Conservation (phyloP, 2,329 filamentous ascomycete species). For the Emergomyces orientalis region DNA sequence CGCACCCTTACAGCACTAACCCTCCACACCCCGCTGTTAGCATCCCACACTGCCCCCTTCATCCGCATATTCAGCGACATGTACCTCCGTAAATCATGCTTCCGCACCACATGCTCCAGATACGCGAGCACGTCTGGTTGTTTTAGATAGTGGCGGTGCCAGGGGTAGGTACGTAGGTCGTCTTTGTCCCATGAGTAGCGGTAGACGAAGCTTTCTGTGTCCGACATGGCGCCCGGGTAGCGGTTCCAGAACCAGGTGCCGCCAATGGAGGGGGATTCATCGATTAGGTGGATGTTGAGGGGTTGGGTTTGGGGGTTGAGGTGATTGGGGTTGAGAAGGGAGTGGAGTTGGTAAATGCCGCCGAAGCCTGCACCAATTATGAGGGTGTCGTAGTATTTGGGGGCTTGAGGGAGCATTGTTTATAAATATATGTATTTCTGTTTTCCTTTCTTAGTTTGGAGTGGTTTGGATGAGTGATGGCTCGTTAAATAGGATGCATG, state of each 20-base stretch:
- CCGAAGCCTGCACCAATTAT: not conserved
- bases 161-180: not conserved
- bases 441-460: too few species aligned
- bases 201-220: conserved; percentile 2
- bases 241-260: not conserved
- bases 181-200: not conserved
- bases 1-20: not conserved
- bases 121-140: not conserved
- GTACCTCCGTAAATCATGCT: not conserved
- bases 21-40: not conserved
- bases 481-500: too few species aligned
- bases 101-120: not conserved
- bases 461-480: too few species aligned
- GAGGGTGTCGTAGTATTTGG: not conserved
- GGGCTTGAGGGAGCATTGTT: not conserved
- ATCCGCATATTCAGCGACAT: not conserved
- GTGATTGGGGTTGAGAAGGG: not conserved
- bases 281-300: not conserved
- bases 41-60: not conserved
- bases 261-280: not conserved
- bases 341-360: conserved; percentile 3
- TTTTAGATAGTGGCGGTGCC: not conserved
- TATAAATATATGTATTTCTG: too few species aligned
- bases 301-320: not conserved
- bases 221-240: not conserved